These are phyloP conservation scores for Fusarium mangiferae DNA, from an alignment of 2,329 filamentous ascomycete species.

Conservation along the genomic window DNA sequence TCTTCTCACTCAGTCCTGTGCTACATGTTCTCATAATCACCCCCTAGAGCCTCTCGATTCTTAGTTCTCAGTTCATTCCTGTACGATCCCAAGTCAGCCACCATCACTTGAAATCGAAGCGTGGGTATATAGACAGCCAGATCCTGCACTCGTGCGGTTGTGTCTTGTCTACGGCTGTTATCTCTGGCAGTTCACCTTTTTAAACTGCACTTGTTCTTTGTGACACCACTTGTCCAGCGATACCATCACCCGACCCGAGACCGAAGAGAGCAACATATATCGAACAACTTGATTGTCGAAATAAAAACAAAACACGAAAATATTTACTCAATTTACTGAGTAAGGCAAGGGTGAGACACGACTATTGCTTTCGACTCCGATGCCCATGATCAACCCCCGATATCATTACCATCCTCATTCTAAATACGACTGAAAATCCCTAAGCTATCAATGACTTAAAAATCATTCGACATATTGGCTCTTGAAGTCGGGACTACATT, in stretches of 20 bases:
- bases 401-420: not conserved
- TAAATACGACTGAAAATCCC: not conserved
- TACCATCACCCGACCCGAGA: constrained; percentile 29
- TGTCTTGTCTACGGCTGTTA: constrained; percentile 41
- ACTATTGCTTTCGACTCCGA: constrained; percentile 20
- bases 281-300: constrained; percentile 18
- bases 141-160: constrained; percentile 48
- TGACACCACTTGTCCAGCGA: constrained; percentile 41
- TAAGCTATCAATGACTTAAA: not conserved
- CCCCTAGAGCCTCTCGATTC: constrained; percentile 38
- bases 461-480: not conserved
- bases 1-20: constrained; percentile 36
- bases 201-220: constrained; percentile 31
- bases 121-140: constrained; percentile 54
- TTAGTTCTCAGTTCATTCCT: constrained; percentile 38
- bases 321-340: not conserved
- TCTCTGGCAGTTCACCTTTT: constrained; percentile 37
- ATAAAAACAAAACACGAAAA: not conserved
- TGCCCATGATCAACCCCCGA: not conserved
- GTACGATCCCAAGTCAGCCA: constrained; percentile 46
- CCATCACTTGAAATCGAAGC: constrained; percentile 41
- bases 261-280: constrained; percentile 17
- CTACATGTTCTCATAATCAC: constrained; percentile 38
- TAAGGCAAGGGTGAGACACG: constrained; percentile 38
- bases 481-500: not conserved